Evolutionary conservation across 176 grass and related monocot genomes (phyloP).

Genomic region (Aegilops speltoides): DNA sequence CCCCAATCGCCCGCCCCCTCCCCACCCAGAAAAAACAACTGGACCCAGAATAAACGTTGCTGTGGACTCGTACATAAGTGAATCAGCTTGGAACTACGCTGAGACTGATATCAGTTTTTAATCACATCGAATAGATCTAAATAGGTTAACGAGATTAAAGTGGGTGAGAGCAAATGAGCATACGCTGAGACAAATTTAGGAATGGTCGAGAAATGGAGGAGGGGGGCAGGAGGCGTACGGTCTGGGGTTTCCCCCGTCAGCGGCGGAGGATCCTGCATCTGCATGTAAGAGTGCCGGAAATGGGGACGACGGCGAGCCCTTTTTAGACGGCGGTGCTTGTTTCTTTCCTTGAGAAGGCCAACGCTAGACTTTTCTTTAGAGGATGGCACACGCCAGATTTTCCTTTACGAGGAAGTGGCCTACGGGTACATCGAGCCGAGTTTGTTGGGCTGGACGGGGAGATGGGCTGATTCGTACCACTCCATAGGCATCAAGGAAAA

Average conservation of each 20-base stretch:
- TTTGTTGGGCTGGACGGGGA: not conserved
- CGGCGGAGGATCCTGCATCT: not conserved
- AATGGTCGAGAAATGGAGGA: not conserved
- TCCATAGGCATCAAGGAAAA: too few relatives aligned
- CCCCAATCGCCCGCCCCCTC: not conserved
- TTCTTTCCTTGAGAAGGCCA: not conserved
- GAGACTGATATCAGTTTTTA: not conserved
- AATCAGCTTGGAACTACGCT: not conserved
- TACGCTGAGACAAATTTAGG: not conserved
- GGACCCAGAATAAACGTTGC: not conserved
- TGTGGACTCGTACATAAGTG: not conserved
- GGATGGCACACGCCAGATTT: not conserved
- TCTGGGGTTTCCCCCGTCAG: not conserved
- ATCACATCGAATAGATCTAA: not conserved
- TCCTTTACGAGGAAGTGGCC: not conserved
- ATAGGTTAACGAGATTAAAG: not conserved
- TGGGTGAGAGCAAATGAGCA: not conserved
- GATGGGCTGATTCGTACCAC: too few relatives aligned
- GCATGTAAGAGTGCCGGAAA: not conserved
- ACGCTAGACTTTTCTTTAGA: not conserved
- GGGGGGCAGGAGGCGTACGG: not conserved
- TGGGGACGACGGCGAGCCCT: not conserved
- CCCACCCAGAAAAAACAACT: not conserved
- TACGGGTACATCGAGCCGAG: not conserved
- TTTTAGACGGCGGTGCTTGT: not conserved